Evolutionary conservation across 805 yeast genomes (phyloP), one percentile per base, ranked within the genome.

Genomic region (Nematodospora valgi): DNA sequence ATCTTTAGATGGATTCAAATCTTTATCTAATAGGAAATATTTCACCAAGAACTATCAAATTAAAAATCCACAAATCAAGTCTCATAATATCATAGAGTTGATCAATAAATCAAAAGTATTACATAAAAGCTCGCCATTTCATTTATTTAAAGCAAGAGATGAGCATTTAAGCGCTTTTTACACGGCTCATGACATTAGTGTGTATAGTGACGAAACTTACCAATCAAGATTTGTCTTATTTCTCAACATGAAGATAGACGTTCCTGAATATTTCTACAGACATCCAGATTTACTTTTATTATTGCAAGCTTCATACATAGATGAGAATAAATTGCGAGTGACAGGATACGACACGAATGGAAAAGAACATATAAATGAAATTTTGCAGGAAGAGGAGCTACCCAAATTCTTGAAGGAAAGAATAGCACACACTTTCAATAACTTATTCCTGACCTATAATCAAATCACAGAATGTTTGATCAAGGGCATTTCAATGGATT

Each of bases 101-200:
- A 52, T 82, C 5, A 76, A 79, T 39, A 82, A 85, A 53, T 83
- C 95, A 0, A 78, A 76, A 41, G 73, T 86, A 14, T 65, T 89
- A 35, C 78, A 78, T 51, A 89, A 91, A 51, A 74, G 80, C 1
- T 83, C 87, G 31, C 89, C 96, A 3, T 87, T 89, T 59, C 96
- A 89, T 61, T 61, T 91, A 21, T 91, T 91, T 67, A 77, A 73
- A 45, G 65, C 76, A 3, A 10, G 42, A 41, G 41, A 60, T 42
- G 15, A 28, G 16, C 56, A 23, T 38, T 65, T 40, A 49, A 69
- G 23, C 17, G 48, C 81, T 1, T 84, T 74, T 52, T 78, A 78
- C 9, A 76, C 88, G 3, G 93, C 93, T 0, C 94, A 85, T 51
- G 85, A 80, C 46, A 45, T 59, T 2, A 47, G 58, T 0, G 62